Conservation (phyloP, 768 basidiomycete species). For the Tulasnella sp. region DNA sequence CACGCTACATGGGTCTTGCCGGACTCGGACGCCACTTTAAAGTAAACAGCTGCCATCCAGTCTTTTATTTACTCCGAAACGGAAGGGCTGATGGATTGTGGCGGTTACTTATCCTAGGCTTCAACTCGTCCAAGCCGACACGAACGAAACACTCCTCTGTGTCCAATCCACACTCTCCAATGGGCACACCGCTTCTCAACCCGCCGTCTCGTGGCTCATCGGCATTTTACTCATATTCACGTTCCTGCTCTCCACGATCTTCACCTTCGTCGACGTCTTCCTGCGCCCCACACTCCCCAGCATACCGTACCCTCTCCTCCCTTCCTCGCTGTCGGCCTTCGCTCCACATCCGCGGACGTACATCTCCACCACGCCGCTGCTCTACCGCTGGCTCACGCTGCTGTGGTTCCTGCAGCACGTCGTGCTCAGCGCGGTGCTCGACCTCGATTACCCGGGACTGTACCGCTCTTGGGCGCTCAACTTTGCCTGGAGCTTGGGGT, state of each 20-base stretch:
- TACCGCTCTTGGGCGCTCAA: constrained; percentile 77
- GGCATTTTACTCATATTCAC: constrained; percentile 38
- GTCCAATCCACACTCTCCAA: constrained; percentile 88
- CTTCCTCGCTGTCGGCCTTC: constrained; percentile 20
- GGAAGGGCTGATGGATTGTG: not conserved
- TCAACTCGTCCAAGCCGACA: constrained; percentile 52
- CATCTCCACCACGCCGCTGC: constrained; percentile 36
- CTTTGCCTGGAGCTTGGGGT: constrained; percentile 79
- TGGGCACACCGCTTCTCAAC: constrained; percentile 70
- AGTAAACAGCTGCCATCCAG: not conserved
- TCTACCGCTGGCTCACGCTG: constrained; percentile 71
- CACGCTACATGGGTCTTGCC: constrained; percentile 76
- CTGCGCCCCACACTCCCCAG: constrained; percentile 28
- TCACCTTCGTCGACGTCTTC: constrained; percentile 29
- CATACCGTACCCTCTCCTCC: constrained; percentile 33
- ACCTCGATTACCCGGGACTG: constrained; percentile 76
- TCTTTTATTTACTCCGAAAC: not conserved
- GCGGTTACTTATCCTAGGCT: constrained; percentile 50
- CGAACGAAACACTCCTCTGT: constrained; percentile 71
- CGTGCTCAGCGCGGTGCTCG: constrained; percentile 61
- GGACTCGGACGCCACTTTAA: constrained; percentile 59
- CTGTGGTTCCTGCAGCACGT: constrained; percentile 78
- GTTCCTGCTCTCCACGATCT: constrained; percentile 19
- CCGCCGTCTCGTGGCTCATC: constrained; percentile 66
- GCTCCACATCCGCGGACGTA: constrained; percentile 17